phyloP scores from a whole-genome alignment of 352 stramenopile species.

The Phytophthora parvispora region DNA sequence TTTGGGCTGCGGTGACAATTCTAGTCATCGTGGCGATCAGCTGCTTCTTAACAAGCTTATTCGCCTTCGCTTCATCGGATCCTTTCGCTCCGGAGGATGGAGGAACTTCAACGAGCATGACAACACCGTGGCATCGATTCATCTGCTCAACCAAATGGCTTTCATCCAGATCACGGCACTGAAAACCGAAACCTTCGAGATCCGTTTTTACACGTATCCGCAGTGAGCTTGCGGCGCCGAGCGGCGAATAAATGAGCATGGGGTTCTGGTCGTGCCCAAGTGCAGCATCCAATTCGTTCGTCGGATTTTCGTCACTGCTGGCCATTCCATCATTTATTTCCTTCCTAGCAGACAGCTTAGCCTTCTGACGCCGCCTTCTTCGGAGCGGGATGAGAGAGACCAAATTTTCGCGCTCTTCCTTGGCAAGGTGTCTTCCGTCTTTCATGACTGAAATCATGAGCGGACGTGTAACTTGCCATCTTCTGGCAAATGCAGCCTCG shows the following conservation, averaged over 20 bases:
- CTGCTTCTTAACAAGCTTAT: conserved; percentile 44
- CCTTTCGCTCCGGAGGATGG: conserved; percentile 22
- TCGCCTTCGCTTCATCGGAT: conserved; percentile 32
- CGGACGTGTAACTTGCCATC: conserved; percentile 58
- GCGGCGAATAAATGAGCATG: conserved; percentile 40
- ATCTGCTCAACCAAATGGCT: conserved; percentile 39
- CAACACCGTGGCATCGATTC: conserved; percentile 31
- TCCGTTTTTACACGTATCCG: conserved; percentile 31
- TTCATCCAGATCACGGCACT: conserved; percentile 33
- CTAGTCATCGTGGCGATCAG: conserved; percentile 45
- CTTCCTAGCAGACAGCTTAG: not conserved
- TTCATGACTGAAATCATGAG: conserved; percentile 62
- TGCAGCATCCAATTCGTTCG: not conserved
- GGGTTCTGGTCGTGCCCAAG: not conserved
- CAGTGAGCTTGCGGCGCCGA: conserved; percentile 32
- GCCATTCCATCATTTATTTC: conserved; percentile 6
- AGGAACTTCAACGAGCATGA: conserved; percentile 48
- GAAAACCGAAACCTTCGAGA: conserved; percentile 35
- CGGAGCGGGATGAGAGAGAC: conserved; percentile 25
- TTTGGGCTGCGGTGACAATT: conserved; percentile 48
- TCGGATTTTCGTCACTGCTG: conserved; percentile 17
- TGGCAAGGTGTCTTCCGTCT: conserved; percentile 42
- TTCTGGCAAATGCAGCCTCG: conserved; percentile 45
- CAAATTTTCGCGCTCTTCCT: conserved; percentile 44
- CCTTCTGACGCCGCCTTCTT: conserved; percentile 16